Evolutionary conservation across 1,139 yeast species (phyloP).

Genomic region (Yamadazyma triangularis): DNA sequence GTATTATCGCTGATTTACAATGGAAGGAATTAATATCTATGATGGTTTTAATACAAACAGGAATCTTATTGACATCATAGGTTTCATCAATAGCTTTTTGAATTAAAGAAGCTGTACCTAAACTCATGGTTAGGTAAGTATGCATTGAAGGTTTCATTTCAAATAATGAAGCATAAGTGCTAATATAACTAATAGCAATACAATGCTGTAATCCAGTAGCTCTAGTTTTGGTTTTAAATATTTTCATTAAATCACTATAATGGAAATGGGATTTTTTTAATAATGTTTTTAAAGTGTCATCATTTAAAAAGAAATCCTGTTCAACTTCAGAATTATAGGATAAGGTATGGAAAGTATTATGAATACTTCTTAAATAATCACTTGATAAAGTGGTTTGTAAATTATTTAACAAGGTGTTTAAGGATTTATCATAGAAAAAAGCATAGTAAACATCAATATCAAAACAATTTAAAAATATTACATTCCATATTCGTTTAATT

Average conservation of each 20-base stretch:
- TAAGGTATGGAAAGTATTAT: conserved; percentile 11
- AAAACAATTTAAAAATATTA: conserved; percentile 4
- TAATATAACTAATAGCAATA: conserved; percentile 33
- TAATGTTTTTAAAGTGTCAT: conserved; percentile 24
- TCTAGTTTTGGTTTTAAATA: conserved; percentile 29
- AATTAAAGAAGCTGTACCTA: conserved; percentile 33
- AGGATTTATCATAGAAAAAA: conserved; percentile 36
- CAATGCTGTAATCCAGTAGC: conserved; percentile 32
- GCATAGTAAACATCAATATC: conserved; percentile 19
- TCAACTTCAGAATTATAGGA: conserved; percentile 7
- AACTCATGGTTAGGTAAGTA: conserved; percentile 27
- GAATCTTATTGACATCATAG: conserved; percentile 9
- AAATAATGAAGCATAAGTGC: conserved; percentile 35
- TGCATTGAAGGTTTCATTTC: conserved; percentile 31
- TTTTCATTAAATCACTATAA: conserved; percentile 32
- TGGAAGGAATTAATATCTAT: conserved; percentile 20
- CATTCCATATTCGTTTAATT: conserved; percentile 23
- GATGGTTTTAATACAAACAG: conserved; percentile 14
- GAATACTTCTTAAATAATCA: conserved; percentile 13
- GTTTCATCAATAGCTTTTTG: conserved; percentile 24
- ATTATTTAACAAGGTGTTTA: conserved; percentile 27
- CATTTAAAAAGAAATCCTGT: conserved; percentile 22
- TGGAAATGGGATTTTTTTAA: conserved; percentile 30
- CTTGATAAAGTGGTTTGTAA: conserved; percentile 18
- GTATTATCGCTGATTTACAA: conserved; percentile 24